A percentile compares a stretch with the other conserved stretches of the same genome.
These are phyloP conservation scores for Cupressus sempervirens DNA, from an alignment of 75 land plant genomes.

Conservation along the genomic window DNA sequence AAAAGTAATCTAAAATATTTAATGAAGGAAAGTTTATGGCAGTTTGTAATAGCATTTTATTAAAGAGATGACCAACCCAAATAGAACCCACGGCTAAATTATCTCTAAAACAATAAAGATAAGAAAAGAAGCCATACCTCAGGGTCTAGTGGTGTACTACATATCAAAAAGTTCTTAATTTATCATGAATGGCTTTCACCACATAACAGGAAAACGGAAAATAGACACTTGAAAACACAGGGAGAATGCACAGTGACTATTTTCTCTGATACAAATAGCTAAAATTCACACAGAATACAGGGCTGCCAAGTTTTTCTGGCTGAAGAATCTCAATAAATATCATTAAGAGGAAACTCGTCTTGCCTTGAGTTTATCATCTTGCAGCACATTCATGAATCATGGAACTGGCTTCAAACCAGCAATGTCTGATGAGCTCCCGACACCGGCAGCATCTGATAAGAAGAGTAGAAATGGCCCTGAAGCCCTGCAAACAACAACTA, in stretches of 20 bases:
- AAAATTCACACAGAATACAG: neutral
- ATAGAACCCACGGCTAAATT: too few relatives aligned
- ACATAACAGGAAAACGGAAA: too few relatives aligned
- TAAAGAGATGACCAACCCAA: too few relatives aligned
- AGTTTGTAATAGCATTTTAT: too few relatives aligned
- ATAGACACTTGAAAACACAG: neutral
- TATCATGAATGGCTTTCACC: neutral
- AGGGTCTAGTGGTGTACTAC: neutral
- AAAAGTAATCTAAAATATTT: too few relatives aligned
- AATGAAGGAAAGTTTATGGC: too few relatives aligned
- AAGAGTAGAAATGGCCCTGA: conserved; percentile 2
- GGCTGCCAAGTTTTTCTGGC: neutral
- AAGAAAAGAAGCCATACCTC: neutral
- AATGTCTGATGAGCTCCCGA: neutral
- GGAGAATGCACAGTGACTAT: neutral
- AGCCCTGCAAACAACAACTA: neutral
- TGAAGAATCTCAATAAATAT: neutral
- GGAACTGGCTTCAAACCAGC: neutral
- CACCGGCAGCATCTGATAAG: conserved; percentile 7
- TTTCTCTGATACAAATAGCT: neutral
- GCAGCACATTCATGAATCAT: neutral
- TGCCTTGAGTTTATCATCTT: neutral
- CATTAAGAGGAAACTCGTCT: neutral
- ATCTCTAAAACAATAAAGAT: neutral
- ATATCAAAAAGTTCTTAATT: neutral